phyloP scores from a whole-genome alignment of 768 basidiomycete genomes.

The Leccinum obscurum region DNA sequence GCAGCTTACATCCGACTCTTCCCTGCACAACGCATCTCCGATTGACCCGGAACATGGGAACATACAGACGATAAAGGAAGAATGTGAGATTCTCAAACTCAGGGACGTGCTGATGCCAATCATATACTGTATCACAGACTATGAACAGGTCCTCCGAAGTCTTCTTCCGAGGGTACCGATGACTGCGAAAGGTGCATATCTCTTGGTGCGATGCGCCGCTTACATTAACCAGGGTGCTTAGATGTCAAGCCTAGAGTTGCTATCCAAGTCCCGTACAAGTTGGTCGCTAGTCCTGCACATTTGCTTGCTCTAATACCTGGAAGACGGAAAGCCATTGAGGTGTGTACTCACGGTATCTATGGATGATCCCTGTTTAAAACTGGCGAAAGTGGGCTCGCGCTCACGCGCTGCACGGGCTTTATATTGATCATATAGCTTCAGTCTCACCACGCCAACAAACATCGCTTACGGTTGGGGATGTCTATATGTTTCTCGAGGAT shows the following conservation, averaged over 20 bases:
- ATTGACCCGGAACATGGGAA: conserved; percentile 2
- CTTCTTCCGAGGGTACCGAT: conserved; percentile 45
- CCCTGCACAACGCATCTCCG: conserved; percentile 1
- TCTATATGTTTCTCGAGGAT: conserved; percentile 47
- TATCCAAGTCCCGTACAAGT: conserved; percentile 38
- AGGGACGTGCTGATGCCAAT: background rate
- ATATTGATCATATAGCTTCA: conserved; percentile 30
- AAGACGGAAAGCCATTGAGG: conserved; percentile 50
- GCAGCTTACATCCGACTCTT: conserved; percentile 6
- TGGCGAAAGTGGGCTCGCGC: conserved; percentile 45
- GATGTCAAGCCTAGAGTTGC: conserved; percentile 37
- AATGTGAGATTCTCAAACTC: conserved; percentile 15
- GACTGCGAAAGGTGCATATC: conserved; percentile 41
- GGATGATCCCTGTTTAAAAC: conserved; percentile 3
- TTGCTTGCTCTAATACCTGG: conserved; percentile 40
- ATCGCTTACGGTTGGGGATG: conserved; percentile 40
- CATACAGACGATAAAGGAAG: conserved; percentile 10
- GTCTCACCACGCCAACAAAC: conserved; percentile 22
- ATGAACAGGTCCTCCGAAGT: conserved; percentile 33
- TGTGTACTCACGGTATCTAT: conserved; percentile 22
- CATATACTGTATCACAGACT: conserved; percentile 24
- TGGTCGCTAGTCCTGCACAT: conserved; percentile 36
- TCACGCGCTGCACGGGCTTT: conserved; percentile 40
- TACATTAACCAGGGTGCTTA: conserved; percentile 15
- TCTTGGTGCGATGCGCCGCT: background rate